These are phyloP conservation scores for Chenopodium suecicum DNA, from an alignment of 148 eudicot genomes.

Conservation along the genomic window DNA sequence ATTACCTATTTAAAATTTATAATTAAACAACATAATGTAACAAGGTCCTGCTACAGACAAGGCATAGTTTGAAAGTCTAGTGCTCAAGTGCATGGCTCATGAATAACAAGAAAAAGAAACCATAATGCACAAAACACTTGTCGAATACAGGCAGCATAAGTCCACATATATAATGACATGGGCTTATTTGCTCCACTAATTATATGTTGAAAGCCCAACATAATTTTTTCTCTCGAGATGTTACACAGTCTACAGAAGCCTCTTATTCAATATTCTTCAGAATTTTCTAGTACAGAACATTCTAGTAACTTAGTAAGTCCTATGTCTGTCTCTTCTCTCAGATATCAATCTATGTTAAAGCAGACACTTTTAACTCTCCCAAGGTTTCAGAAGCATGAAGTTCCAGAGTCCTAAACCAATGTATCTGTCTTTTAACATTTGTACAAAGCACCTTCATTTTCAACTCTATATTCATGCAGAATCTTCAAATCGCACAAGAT, in stretches of 20 bases:
- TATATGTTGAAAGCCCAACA: neutral
- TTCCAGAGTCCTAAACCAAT: neutral
- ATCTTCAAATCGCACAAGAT: neutral
- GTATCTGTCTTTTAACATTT: neutral
- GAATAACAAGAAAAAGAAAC: neutral
- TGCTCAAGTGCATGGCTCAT: neutral
- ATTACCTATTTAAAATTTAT: neutral
- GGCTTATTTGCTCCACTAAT: neutral
- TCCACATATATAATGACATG: neutral
- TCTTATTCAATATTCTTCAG: neutral
- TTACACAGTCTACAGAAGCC: neutral
- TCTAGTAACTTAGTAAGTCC: neutral
- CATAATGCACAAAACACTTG: neutral
- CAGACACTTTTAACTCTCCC: neutral
- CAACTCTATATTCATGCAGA: neutral
- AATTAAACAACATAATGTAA: neutral
- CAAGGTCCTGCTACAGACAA: neutral
- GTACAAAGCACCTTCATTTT: neutral
- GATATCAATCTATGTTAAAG: neutral
- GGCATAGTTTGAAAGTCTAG: neutral
- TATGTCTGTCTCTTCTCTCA: neutral
- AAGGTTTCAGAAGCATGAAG: neutral
- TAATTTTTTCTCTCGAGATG: neutral
- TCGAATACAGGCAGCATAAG: neutral
- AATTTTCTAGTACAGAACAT: neutral